These are phyloP conservation scores for Beta lomatogona DNA, from an alignment of 179 eudicot genomes.

Conservation along the genomic window DNA sequence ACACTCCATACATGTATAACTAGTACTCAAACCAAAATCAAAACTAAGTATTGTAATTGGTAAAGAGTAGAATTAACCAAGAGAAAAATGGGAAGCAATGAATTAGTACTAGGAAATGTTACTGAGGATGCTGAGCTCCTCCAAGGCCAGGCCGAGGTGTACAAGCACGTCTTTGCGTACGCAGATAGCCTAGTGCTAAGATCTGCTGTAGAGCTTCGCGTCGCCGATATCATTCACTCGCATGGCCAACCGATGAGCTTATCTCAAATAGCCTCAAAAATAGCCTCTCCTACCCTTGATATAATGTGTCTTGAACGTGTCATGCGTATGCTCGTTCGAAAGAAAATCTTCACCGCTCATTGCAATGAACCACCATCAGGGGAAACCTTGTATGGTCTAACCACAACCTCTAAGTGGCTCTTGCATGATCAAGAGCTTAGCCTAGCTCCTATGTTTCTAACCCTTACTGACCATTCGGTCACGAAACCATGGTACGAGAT, in stretches of 20 bases:
- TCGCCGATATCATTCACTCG: constrained; percentile 23
- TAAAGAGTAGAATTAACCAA: too few relatives aligned
- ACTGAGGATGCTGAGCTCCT: background rate
- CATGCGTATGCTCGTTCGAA: background rate
- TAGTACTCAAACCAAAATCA: too few relatives aligned
- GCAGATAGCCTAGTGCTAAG: background rate
- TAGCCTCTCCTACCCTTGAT: background rate
- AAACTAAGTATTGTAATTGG: too few relatives aligned
- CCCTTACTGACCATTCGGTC: background rate
- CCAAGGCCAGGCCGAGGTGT: background rate
- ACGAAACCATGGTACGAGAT: background rate
- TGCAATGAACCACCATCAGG: background rate
- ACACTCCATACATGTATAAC: too few relatives aligned
- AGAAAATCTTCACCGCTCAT: background rate
- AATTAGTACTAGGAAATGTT: background rate
- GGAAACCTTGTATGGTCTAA: constrained; percentile 5
- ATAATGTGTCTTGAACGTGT: background rate
- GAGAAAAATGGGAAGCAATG: too few relatives aligned
- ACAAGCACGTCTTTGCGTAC: background rate
- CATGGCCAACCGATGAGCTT: constrained; percentile 16
- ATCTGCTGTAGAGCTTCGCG: constrained; percentile 25
- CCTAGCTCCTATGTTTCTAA: background rate
- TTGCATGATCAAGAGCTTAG: constrained; percentile 2
- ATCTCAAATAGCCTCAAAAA: constrained; percentile 7
- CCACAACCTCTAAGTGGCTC: background rate